Conservation (phyloP, 306 rosid genomes). For the Canavalia ensiformis region DNA sequence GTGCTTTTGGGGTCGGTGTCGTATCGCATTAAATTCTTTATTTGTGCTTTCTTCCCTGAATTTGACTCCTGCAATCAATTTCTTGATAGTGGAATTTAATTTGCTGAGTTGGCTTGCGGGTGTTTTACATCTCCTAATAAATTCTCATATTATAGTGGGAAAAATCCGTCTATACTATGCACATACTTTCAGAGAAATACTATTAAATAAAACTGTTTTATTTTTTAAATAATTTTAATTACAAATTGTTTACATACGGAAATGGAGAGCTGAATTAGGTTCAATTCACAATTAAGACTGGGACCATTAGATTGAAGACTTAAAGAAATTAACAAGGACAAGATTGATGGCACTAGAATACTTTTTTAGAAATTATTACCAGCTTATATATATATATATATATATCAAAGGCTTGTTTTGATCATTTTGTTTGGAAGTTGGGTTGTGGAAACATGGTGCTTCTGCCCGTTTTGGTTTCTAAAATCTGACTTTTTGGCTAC, state of each 20-base stretch:
- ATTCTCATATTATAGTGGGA: neutral
- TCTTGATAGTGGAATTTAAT: slow-evolving; percentile 11
- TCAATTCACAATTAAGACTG: neutral
- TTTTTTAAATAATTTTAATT: neutral
- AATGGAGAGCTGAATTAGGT: slow-evolving; percentile 3
- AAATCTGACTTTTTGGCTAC: slow-evolving; percentile 32
- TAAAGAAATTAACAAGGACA: neutral
- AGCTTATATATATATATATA: neutral
- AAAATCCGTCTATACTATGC: neutral
- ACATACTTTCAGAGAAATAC: neutral
- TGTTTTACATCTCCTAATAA: slow-evolving; percentile 12
- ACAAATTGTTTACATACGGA: neutral
- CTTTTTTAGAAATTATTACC: slow-evolving; percentile 5
- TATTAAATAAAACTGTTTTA: neutral
- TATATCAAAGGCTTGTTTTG: neutral
- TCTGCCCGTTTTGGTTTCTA: slow-evolving; percentile 10
- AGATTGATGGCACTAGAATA: slow-evolving; percentile 15
- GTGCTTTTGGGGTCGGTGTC: slow-evolving; percentile 42
- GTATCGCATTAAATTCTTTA: neutral
- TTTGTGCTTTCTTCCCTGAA: neutral
- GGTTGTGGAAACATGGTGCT: slow-evolving; percentile 24
- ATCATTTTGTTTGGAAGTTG: neutral
- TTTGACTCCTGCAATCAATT: slow-evolving; percentile 31
- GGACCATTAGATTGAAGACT: slow-evolving; percentile 5
- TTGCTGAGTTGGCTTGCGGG: neutral